Conservation (phyloP, 2,329 filamentous ascomycete genomes). For the Podosphaera xanthii region DNA sequence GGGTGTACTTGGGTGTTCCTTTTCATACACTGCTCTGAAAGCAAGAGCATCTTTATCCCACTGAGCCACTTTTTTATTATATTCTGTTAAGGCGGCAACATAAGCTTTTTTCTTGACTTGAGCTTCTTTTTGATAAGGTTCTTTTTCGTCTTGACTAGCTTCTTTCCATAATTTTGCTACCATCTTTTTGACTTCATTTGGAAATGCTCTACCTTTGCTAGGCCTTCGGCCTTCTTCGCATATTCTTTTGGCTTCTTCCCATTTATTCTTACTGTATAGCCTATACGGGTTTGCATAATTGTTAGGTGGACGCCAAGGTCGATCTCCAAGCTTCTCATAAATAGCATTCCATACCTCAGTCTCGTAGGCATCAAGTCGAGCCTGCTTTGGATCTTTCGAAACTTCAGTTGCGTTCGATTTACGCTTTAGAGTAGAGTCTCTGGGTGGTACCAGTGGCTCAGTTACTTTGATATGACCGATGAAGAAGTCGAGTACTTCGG, state of each 20-base stretch:
- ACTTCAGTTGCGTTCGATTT: slow-evolving; percentile 21
- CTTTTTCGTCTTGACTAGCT: slow-evolving; percentile 42
- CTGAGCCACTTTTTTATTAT: slow-evolving; percentile 34
- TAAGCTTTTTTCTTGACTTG: slow-evolving; percentile 46
- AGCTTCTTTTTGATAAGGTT: slow-evolving; percentile 57
- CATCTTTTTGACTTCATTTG: slow-evolving; percentile 67
- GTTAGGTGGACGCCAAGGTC: slow-evolving; percentile 49
- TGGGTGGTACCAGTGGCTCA: slow-evolving; percentile 47
- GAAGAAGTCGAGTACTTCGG: slow-evolving; percentile 61
- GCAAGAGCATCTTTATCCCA: slow-evolving; percentile 50
- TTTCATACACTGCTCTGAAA: slow-evolving; percentile 28
- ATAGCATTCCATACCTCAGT: slow-evolving; percentile 28
- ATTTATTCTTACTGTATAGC: slow-evolving; percentile 62
- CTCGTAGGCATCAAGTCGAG: slow-evolving; percentile 33
- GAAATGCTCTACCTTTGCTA: slow-evolving; percentile 39
- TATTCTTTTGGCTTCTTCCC: slow-evolving; percentile 33
- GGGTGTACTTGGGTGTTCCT: slow-evolving; percentile 25
- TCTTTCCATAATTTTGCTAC: slow-evolving; percentile 84
- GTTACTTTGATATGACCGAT: slow-evolving; percentile 63
- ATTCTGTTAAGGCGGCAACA: slow-evolving; percentile 30
- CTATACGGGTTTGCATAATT: slow-evolving; percentile 68
- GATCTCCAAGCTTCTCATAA: slow-evolving; percentile 41
- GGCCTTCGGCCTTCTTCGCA: slow-evolving; percentile 44
- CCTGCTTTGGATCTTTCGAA: slow-evolving; percentile 26
- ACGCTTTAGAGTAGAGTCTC: slow-evolving; percentile 31